Base-by-base conservation (phyloP, 2,329 filamentous ascomycete genomes). In the Delphinella strobiligena region DNA sequence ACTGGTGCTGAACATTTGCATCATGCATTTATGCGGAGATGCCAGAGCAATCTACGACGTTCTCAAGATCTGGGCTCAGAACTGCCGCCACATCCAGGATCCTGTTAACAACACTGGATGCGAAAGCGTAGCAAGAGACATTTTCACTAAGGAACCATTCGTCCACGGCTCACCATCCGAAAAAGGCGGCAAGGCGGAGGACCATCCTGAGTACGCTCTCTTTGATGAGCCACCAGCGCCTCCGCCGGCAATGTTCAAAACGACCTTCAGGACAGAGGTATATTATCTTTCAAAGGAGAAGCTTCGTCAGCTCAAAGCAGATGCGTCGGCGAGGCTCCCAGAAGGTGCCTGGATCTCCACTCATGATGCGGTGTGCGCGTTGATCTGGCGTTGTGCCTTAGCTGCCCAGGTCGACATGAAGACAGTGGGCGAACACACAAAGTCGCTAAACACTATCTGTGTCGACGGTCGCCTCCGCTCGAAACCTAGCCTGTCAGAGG, bases 391-490 rank as follows among this genome's bases (percentile, higher is more conserved):
- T 10, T 18, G 32, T 7, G 32, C 19, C 3, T 11, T 34, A 12
- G 32, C 15, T 17, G 32, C 32, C 12, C 16, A 34, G 14, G 14
- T 19, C 9, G 16, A 34, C 9, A 9, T 16, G 16, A 16, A 24
- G 4, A 14, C 18, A 12, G 4, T 38, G 2, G 15, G 31, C 15
- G 37, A 38, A 18, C 31, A 38, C 8, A 18, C 19, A n/a, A 38
- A 33, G 37, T 38, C 37, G 2, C 37, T 33, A 15, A 27, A 34
- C 15, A 34, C 31, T 5, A 16, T 38, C 11, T n/a, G n/a, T 10
- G 37, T 38, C 9, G 37, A 38, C 12, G 3, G 27, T 14, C 37
- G 37, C 19, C 31, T 34, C 3, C 37, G 37, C 7, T 38, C 37
- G 11, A 9, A 34, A 5, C 37, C 37, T 12, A 30, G 31, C 2